Percentiles rank a stretch among this genome's conserved stretches.
Evolutionary conservation across 2,329 filamentous ascomycete genomes (phyloP).

Genomic region (Neoscytalidium dimidiatum): DNA sequence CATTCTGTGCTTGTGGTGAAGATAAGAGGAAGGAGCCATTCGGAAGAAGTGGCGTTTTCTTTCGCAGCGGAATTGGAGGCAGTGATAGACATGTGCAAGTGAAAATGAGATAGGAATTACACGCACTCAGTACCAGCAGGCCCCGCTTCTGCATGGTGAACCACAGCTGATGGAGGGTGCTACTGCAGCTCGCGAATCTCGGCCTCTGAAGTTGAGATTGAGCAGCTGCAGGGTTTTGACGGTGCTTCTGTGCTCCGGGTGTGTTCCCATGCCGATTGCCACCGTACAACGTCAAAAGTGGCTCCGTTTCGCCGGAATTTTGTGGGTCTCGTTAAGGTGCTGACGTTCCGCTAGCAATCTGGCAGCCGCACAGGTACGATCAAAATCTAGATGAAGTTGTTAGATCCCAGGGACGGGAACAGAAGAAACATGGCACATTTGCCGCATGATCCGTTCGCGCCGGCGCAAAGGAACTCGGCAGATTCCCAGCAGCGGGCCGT

Average conservation of each 20-base stretch:
- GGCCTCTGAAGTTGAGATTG: neutral
- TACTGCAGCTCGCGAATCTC: neutral
- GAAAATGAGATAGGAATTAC: neutral
- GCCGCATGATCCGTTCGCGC: neutral
- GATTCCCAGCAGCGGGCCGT: neutral
- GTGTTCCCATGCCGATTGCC: neutral
- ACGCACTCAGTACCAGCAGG: neutral
- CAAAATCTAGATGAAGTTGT: neutral
- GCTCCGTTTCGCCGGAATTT: neutral
- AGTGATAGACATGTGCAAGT: neutral
- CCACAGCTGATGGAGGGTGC: no score
- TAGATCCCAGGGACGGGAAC: neutral
- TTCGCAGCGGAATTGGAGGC: neutral
- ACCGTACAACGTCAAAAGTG: neutral
- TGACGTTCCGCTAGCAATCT: neutral
- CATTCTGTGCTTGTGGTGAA: no score
- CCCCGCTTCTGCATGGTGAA: no score
- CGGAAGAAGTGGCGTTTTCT: neutral
- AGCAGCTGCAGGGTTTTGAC: neutral
- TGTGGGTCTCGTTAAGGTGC: neutral
- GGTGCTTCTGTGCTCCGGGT: neutral
- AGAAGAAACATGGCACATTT: neutral
- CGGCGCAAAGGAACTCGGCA: neutral
- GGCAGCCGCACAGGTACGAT: neutral
- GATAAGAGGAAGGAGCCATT: no score